A percentile compares a stretch with the other conserved stretches of the same genome.
phyloP scores from a whole-genome alignment of 2,329 filamentous ascomycete species.

The Colletotrichum sp. region DNA sequence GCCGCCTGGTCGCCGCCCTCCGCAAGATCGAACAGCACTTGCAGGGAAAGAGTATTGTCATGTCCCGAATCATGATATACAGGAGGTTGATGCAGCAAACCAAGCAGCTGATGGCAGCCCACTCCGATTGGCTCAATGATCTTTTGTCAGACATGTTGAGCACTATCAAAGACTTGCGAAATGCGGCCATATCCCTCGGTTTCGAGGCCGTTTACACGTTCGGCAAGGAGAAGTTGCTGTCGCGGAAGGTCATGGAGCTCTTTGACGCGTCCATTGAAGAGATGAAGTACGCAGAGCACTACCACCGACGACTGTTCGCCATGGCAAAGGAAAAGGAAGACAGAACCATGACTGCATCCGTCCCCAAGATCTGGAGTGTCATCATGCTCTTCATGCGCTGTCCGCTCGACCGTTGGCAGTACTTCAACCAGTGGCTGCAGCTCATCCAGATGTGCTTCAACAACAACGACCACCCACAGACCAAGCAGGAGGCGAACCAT shows the following conservation, averaged over 20 bases:
- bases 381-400: constrained; percentile 78
- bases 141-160: constrained; percentile 84
- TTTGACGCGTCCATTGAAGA: constrained; percentile 64
- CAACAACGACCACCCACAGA: constrained; percentile 67
- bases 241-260: constrained; percentile 70
- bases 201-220: constrained; percentile 72
- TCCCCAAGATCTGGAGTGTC: constrained; percentile 90
- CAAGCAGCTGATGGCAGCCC: constrained; percentile 70
- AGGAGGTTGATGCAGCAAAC: constrained; percentile 76
- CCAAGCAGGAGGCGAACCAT: constrained; percentile 77
- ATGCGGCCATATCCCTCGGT: constrained; percentile 76
- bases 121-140: constrained; percentile 82
- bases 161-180: constrained; percentile 75
- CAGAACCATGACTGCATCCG: constrained; percentile 55
- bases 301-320: constrained; percentile 68
- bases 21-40: constrained; percentile 76
- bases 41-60: constrained; percentile 80
- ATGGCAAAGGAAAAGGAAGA: constrained; percentile 72
- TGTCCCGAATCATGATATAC: constrained; percentile 80
- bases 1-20: constrained; percentile 72
- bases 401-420: constrained; percentile 72
- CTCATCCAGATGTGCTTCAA: constrained; percentile 88
- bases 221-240: constrained; percentile 71
- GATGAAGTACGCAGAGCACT: constrained; percentile 71
- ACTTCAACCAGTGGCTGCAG: constrained; percentile 75